Percentiles rank a stretch among this genome's conserved stretches.
Evolutionary conservation across 495 filamentous ascomycete species (phyloP).

Genomic region (Aspergillus carlsbadensis): DNA sequence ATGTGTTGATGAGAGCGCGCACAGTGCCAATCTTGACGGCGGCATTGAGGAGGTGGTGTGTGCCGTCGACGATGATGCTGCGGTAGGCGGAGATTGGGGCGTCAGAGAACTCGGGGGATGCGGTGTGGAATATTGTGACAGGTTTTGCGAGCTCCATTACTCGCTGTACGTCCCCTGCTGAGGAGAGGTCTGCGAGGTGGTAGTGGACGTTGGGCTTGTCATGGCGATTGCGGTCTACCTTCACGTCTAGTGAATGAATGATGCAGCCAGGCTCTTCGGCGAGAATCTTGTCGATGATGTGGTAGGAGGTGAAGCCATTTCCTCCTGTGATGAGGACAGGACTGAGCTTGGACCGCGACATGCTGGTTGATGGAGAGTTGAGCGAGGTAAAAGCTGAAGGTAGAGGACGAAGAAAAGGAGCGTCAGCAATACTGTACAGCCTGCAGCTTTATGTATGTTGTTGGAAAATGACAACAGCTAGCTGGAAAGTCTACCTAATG

Average conservation of each 20-base stretch:
- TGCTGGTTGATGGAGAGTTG: background rate
- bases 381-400: background rate
- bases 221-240: conserved; percentile 4
- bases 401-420: background rate
- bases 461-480: background rate
- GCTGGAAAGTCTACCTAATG: background rate
- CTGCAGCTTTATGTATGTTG: background rate
- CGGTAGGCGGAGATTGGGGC: conserved; percentile 4
- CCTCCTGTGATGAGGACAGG: conserved; percentile 14
- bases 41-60: conserved; percentile 1
- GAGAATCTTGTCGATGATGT: conserved; percentile 14
- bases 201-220: background rate
- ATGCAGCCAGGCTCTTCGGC: conserved; percentile 2
- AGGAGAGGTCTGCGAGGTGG: background rate
- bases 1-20: conserved; percentile 7
- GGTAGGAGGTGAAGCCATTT: conserved; percentile 16
- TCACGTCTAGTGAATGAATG: conserved; percentile 12
- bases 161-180: background rate
- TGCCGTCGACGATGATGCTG: conserved; percentile 1
- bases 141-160: conserved; percentile 7
- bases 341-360: background rate
- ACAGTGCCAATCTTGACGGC: background rate
- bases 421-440: background rate
- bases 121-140: conserved; percentile 13
- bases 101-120: conserved; percentile 14